A percentile compares a stretch with the other conserved stretches of the same genome.
Conservation (phyloP, 2,329 filamentous ascomycete species). For the Penicillium hesseltinei region DNA sequence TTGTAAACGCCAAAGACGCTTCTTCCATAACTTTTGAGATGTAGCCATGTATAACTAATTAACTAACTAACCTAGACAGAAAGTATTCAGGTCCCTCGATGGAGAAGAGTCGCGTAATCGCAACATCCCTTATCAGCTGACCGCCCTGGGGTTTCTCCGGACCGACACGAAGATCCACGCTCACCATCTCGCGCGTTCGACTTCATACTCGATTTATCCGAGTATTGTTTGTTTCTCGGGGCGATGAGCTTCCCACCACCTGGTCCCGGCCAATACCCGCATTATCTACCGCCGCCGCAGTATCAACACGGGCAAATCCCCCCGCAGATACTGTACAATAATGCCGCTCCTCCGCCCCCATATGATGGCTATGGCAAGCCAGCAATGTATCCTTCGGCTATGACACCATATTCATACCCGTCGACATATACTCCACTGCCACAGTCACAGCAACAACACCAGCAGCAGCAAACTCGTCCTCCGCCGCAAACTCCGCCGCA, state of each 20-base stretch:
- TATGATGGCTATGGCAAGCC: conserved; percentile 38
- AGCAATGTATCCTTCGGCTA: conserved; percentile 34
- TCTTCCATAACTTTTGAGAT: neutral
- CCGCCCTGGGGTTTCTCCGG: conserved; percentile 31
- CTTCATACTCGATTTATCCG: conserved; percentile 18
- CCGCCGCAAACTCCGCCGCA: conserved; percentile 8
- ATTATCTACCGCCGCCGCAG: conserved; percentile 32
- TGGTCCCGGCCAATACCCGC: conserved; percentile 39
- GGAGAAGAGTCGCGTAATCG: conserved; percentile 3
- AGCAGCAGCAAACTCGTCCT: conserved; percentile 7
- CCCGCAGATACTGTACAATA: conserved; percentile 38
- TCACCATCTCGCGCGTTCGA: conserved; percentile 14
- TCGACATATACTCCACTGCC: conserved; percentile 30
- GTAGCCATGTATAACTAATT: too few relatives aligned
- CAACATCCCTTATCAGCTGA: conserved; percentile 23
- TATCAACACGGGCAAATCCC: conserved; percentile 35
- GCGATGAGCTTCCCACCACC: conserved; percentile 45
- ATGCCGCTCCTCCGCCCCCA: conserved; percentile 29
- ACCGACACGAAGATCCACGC: conserved; percentile 22
- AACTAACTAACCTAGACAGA: too few relatives aligned
- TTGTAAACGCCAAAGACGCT: neutral
- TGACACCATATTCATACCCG: conserved; percentile 35
- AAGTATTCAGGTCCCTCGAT: neutral
- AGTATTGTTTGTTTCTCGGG: conserved; percentile 26
- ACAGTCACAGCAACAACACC: neutral